Conservation (phyloP, 2,329 filamentous ascomycete species). For the Trichoderma citrinoviride region DNA sequence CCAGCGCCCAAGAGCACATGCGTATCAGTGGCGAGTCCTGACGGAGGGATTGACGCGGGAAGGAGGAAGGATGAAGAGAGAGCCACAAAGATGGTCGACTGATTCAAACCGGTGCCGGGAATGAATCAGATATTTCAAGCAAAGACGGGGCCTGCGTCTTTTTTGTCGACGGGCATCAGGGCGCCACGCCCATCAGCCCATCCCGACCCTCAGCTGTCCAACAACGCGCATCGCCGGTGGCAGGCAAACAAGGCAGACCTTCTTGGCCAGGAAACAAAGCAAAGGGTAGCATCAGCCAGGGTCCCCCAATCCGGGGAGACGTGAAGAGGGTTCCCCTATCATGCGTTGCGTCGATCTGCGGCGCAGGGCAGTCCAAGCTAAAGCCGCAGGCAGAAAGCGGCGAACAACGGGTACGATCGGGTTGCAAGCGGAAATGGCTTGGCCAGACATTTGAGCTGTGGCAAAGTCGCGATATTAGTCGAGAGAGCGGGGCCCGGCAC, state of each 20-base stretch:
- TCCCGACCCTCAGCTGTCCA: constrained; percentile 9
- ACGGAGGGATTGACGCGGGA: background rate
- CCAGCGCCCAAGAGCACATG: background rate
- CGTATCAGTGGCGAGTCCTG: background rate
- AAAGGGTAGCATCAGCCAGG: constrained; percentile 16
- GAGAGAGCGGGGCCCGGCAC: constrained; percentile 5
- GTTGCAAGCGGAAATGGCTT: constrained; percentile 14
- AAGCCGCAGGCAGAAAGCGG: constrained; percentile 6
- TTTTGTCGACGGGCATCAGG: constrained; percentile 3
- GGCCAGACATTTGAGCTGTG: constrained; percentile 13
- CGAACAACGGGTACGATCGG: constrained; percentile 22
- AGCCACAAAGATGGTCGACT: background rate
- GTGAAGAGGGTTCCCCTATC: background rate
- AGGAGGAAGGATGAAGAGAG: background rate
- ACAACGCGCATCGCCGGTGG: background rate
- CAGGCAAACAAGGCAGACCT: constrained; percentile 14
- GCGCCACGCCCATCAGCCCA: constrained; percentile 17
- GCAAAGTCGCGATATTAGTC: constrained; percentile 8
- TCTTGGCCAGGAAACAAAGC: background rate
- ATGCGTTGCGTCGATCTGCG: constrained; percentile 16
- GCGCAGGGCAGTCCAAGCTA: constrained; percentile 3
- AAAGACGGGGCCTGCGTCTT: constrained; percentile 15
- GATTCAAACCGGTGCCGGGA: background rate
- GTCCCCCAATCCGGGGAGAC: constrained; percentile 14
- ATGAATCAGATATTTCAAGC: constrained; percentile 14